Conservation (phyloP, 345 rosid species). For the Abelmoschus esculentus region DNA sequence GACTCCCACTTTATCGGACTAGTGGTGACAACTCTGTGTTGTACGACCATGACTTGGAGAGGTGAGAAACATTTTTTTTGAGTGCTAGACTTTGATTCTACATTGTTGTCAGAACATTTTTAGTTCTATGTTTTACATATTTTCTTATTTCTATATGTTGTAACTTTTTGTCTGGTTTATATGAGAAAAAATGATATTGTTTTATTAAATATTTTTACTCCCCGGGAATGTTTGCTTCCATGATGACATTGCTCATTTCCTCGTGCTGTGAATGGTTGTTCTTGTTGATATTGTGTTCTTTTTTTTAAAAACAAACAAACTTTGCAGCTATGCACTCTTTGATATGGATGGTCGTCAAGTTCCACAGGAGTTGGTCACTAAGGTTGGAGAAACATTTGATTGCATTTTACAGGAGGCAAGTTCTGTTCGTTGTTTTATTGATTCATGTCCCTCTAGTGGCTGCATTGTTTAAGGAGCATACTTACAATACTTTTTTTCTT, state of each 20-base stretch:
- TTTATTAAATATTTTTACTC: background rate
- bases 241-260: background rate
- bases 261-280: too few species aligned
- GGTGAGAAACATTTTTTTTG: slow-evolving; percentile 33
- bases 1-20: slow-evolving; percentile 83
- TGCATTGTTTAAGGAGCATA: background rate
- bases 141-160: background rate
- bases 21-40: slow-evolving; percentile 91
- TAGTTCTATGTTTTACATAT: background rate
- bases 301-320: background rate
- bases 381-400: slow-evolving; percentile 75
- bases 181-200: background rate
- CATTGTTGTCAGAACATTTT: slow-evolving; percentile 30
- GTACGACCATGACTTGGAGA: slow-evolving; percentile 93
- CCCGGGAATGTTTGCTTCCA: background rate
- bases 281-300: background rate
- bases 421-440: background rate
- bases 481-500: background rate
- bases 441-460: background rate
- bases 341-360: slow-evolving; percentile 43
- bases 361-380: slow-evolving; percentile 50
- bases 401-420: slow-evolving; percentile 68
- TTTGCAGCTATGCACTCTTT: slow-evolving; percentile 66
- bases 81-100: too few species aligned
- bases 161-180: background rate